Conservation (phyloP, 352 stramenopile species). For the Globisporangium cederbergense region DNA sequence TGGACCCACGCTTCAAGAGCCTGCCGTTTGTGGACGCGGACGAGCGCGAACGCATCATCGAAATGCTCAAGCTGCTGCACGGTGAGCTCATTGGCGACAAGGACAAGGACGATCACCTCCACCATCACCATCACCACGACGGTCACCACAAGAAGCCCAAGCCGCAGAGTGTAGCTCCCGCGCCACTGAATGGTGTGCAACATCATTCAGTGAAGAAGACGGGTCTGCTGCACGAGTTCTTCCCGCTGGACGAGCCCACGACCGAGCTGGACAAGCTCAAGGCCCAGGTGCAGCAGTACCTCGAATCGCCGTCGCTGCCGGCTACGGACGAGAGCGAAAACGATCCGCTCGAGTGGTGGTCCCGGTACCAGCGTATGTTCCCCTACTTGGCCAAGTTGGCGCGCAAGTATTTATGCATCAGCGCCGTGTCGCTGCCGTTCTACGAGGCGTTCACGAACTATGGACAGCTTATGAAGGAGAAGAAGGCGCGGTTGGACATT, state of each 20-base stretch:
- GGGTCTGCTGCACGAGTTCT: slow-evolving; percentile 56
- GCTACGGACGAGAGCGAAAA: slow-evolving; percentile 68
- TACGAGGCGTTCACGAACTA: slow-evolving; percentile 80
- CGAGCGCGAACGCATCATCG: slow-evolving; percentile 51
- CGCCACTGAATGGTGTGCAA: slow-evolving; percentile 16
- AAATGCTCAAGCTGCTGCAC: slow-evolving; percentile 53
- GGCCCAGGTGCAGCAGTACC: slow-evolving; percentile 61
- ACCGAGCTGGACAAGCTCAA: slow-evolving; percentile 63
- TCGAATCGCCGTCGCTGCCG: slow-evolving; percentile 62
- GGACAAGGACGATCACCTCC: slow-evolving; percentile 22
- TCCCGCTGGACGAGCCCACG: slow-evolving; percentile 47
- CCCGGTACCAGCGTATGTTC: slow-evolving; percentile 65
- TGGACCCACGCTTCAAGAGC: slow-evolving; percentile 75
- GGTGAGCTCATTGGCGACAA: slow-evolving; percentile 32
- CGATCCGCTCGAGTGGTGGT: slow-evolving; percentile 83
- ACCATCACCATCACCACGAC: slow-evolving; percentile 16
- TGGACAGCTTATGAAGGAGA: slow-evolving; percentile 72
- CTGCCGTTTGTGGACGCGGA: slow-evolving; percentile 55
- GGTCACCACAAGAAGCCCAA: slow-evolving; percentile 5
- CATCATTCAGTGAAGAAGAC: slow-evolving; percentile 26
- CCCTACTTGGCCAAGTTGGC: slow-evolving; percentile 64
- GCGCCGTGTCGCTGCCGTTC: slow-evolving; percentile 67
- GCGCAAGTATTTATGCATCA: slow-evolving; percentile 77
- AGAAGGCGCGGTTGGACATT: slow-evolving; percentile 73
- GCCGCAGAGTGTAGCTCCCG: background rate